Evolutionary conservation across 2,329 filamentous ascomycete species (phyloP).

Genomic region (Claviceps humidiphila): DNA sequence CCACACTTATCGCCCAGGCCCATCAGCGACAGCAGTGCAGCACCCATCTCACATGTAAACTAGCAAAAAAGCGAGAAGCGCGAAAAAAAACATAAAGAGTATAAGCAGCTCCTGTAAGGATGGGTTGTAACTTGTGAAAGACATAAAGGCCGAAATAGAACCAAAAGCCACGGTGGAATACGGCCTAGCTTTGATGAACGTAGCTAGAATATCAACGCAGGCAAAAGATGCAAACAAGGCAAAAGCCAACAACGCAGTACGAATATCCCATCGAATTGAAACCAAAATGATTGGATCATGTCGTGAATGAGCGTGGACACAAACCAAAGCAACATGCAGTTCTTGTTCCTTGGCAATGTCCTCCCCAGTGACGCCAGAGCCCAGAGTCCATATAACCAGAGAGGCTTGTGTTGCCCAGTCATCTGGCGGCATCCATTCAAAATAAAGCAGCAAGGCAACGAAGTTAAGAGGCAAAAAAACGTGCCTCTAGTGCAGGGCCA

Average conservation of each 20-base stretch:
- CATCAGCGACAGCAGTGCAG: no score
- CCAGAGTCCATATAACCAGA: neutral
- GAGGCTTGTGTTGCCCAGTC: slow-evolving; percentile 1
- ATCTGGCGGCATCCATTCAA: slow-evolving; percentile 1
- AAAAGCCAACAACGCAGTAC: neutral
- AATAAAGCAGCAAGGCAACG: neutral
- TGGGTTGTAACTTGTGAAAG: no score
- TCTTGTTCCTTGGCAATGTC: neutral
- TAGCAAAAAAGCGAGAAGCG: no score
- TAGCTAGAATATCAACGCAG: neutral
- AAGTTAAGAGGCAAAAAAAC: neutral
- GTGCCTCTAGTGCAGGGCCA: neutral
- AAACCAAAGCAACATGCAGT: neutral
- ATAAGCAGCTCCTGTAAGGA: no score
- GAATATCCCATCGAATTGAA: neutral
- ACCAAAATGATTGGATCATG: slow-evolving; percentile 1
- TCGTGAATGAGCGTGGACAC: neutral
- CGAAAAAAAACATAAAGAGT: no score
- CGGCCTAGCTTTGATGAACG: no score
- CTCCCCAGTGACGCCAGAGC: neutral
- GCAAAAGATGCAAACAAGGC: neutral
- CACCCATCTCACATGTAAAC: no score
- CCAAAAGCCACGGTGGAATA: no score
- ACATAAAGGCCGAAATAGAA: no score
- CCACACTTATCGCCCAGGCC: no score